Evolutionary conservation across 805 yeast species (phyloP), one percentile per base, ranked within the genome.

Genomic region (Yarrowia sp.): DNA sequence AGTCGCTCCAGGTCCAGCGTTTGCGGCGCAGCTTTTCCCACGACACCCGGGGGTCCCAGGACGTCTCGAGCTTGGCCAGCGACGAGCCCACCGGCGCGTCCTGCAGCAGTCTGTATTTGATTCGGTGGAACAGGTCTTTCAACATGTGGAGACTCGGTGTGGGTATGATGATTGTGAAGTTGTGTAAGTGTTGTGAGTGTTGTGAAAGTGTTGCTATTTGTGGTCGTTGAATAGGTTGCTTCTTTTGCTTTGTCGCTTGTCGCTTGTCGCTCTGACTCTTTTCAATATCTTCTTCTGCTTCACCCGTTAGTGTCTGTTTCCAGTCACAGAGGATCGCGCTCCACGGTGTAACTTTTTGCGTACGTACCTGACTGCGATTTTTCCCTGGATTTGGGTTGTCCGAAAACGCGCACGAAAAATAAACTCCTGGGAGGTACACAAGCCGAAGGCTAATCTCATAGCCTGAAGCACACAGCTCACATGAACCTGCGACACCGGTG

Each of bases 1-100:
- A 50, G 71, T 91, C 96, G 11, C 50, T 32, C 59, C 68, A 63
- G 26, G 56, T 15, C 43, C 75, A 71, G 22, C 70, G 70, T 15
- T 72, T 68, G 15, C 71, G 71, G 19, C 73, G 70, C 46, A 81
- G 52, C 42, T 75, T 72, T 35, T 73, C 68, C 41, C 79, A n/a
- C 9, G 82, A 79, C 36, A 74, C 73, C 19, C 73, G 68, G 7
- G 76, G 71, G 68, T 79, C 79, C 72, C 77, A 75, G 41, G 79
- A 77, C 14, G 75, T 70, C 52, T 79, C 79, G 49, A 79, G 74
- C 15, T 69, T 55, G 50, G 73, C 72, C 12, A 77, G 72, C 14
- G 76, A 70, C 61, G 72, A 73, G 42, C 79, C 80, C 2, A 77
- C 75, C 26, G 79, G 79, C 40, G 78, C 76, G 69, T 78, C 81